phyloP scores from a whole-genome alignment of 768 basidiomycete species.

The Kwoniella sp. region DNA sequence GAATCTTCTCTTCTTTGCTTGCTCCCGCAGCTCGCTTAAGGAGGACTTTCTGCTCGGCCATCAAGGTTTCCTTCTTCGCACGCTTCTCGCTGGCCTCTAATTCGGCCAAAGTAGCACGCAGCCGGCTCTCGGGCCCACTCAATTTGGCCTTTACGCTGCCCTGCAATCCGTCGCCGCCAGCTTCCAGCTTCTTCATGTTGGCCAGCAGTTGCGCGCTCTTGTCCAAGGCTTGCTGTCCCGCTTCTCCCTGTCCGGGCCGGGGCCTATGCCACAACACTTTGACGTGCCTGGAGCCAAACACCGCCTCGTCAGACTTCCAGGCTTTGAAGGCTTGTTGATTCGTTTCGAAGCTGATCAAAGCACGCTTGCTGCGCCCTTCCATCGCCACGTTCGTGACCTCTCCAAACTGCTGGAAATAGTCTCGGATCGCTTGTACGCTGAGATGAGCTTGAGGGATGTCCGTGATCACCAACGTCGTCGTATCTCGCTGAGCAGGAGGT shows the following conservation, averaged over 20 bases:
- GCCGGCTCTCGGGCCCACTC: slow-evolving; percentile 51
- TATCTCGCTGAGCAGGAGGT: slow-evolving; percentile 40
- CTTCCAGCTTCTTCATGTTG: slow-evolving; percentile 54
- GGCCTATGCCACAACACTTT: slow-evolving; percentile 94
- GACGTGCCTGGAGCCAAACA: slow-evolving; percentile 89
- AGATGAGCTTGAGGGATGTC: slow-evolving; percentile 86
- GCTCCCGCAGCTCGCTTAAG: slow-evolving; percentile 62
- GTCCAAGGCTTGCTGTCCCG: slow-evolving; percentile 70
- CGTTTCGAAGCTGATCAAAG: slow-evolving; percentile 77
- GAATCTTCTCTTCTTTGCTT: slow-evolving; percentile 69
- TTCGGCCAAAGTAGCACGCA: slow-evolving; percentile 29
- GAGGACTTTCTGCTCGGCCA: slow-evolving; percentile 80
- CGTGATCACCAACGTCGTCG: slow-evolving; percentile 68
- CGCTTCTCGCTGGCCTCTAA: slow-evolving; percentile 47
- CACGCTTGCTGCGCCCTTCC: slow-evolving; percentile 68
- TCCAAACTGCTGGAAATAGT: slow-evolving; percentile 88
- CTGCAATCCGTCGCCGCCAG: slow-evolving; percentile 24
- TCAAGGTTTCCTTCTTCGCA: slow-evolving; percentile 64
- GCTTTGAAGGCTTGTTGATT: slow-evolving; percentile 81
- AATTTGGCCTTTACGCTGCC: slow-evolving; percentile 40
- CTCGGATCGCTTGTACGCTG: slow-evolving; percentile 69
- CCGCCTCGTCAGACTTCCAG: slow-evolving; percentile 90
- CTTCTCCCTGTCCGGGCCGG: slow-evolving; percentile 81
- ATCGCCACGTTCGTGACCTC: slow-evolving; percentile 88
- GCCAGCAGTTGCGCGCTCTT: slow-evolving; percentile 74